Evolutionary conservation across 768 basidiomycete species (phyloP).

Genomic region (Pisolithus microcarpus): DNA sequence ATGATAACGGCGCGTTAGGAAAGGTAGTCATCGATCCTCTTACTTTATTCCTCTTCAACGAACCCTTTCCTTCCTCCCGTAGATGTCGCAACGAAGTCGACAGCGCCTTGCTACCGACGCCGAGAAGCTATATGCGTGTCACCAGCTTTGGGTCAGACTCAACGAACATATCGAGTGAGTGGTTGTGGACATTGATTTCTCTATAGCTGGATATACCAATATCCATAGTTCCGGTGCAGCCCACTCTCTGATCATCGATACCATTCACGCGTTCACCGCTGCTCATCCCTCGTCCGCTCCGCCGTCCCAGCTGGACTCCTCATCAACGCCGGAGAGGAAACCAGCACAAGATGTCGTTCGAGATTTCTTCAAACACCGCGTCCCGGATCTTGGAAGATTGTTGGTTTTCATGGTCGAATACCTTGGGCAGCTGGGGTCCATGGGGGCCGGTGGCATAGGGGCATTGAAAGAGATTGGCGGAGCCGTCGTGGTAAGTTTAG

Average conservation of each 20-base stretch:
- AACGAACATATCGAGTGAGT: conserved; percentile 61
- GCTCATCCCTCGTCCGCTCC: conserved; percentile 13
- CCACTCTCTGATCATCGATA: conserved; percentile 61
- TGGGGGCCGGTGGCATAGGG: conserved; percentile 14
- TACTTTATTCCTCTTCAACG: not conserved
- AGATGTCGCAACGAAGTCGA: conserved; percentile 79
- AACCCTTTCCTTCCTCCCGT: not conserved
- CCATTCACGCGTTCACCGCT: conserved; percentile 63
- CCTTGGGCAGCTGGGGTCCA: conserved; percentile 17
- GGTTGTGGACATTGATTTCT: not conserved
- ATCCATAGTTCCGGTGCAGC: conserved; percentile 43
- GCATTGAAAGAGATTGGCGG: conserved; percentile 36
- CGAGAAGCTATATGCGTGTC: conserved; percentile 77
- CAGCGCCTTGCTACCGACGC: conserved; percentile 74
- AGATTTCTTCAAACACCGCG: conserved; percentile 72
- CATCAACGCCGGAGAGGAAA: conserved; percentile 36
- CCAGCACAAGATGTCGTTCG: conserved; percentile 72
- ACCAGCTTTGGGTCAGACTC: conserved; percentile 74
- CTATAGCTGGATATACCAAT: not conserved
- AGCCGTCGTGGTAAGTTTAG: conserved; percentile 49
- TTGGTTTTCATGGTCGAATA: conserved; percentile 51
- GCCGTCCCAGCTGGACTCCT: conserved; percentile 7
- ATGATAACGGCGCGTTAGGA: conserved; percentile 71
- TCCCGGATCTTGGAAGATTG: conserved; percentile 58
- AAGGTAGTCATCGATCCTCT: conserved; percentile 43